A percentile compares a stretch with the other conserved stretches of the same genome.
Conservation (phyloP, 495 filamentous ascomycete genomes). For the Trichoderma asperelloides region DNA sequence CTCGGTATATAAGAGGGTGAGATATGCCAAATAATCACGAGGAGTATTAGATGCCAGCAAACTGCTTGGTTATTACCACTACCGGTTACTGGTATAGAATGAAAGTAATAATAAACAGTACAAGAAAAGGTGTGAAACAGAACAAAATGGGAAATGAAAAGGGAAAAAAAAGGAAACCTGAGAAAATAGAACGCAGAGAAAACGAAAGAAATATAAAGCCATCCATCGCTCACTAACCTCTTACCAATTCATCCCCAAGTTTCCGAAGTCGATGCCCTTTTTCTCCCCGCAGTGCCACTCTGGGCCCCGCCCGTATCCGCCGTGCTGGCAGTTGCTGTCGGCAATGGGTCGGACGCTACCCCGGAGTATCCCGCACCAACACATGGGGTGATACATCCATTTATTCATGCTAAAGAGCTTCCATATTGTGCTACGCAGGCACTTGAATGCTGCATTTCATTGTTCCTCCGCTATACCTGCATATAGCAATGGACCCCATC, state of each 20-base stretch:
- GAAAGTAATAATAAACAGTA: background rate
- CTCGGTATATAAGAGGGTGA: background rate
- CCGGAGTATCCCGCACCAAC: background rate
- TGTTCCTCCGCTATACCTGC: too few relatives aligned
- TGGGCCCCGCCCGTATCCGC: background rate
- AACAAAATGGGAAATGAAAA: background rate
- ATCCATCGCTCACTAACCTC: too few relatives aligned
- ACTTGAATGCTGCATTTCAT: too few relatives aligned
- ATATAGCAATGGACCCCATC: too few relatives aligned
- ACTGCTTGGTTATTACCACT: background rate
- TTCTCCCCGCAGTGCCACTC: background rate
- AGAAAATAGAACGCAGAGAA: too few relatives aligned
- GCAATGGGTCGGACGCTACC: background rate
- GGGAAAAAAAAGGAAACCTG: background rate
- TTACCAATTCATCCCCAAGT: too few relatives aligned
- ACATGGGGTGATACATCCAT: background rate
- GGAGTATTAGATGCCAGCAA: background rate
- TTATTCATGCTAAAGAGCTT: background rate
- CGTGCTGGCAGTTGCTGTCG: slow-evolving; percentile 5
- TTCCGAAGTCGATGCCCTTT: background rate
- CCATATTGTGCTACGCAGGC: too few relatives aligned
- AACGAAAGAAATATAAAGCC: too few relatives aligned
- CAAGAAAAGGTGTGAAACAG: background rate
- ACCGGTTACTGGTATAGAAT: background rate
- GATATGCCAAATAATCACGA: background rate